Conservation (phyloP, 2,329 filamentous ascomycete species). For the Fusarium begoniae region DNA sequence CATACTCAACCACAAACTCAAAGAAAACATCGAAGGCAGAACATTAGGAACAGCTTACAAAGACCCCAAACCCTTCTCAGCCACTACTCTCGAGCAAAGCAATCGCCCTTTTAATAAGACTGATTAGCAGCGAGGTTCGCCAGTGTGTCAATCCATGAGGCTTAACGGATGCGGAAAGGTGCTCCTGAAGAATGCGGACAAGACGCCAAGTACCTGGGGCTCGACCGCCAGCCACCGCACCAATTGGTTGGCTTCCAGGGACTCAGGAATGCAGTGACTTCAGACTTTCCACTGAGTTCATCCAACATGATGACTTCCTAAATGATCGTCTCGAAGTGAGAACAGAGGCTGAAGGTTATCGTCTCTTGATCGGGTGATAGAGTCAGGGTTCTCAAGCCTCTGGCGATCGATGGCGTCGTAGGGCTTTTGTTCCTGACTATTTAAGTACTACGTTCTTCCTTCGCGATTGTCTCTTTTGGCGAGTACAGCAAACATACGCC, state of each 20-base stretch:
- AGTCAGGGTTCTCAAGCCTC: neutral
- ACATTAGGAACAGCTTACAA: fast-evolving
- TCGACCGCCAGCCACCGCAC: neutral
- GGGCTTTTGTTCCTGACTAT: neutral
- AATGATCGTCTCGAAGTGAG: neutral
- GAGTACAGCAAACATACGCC: too few species aligned
- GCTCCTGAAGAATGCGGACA: neutral
- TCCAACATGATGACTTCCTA: neutral
- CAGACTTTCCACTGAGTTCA: neutral
- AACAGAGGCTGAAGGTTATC: neutral
- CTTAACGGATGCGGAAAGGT: neutral
- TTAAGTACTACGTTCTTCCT: neutral
- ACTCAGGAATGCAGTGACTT: neutral
- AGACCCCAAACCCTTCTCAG: fast-evolving
- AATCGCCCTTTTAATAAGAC: too few species aligned
- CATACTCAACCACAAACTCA: fast-evolving
- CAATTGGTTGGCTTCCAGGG: neutral
- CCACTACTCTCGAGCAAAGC: fast-evolving
- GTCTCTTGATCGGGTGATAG: neutral
- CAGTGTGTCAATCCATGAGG: neutral
- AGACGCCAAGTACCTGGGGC: neutral
- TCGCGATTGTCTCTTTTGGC: fast-evolving
- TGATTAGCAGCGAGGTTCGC: too few species aligned
- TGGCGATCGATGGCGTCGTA: neutral
- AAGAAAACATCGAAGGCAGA: neutral